A percentile compares a stretch with the other conserved stretches of the same genome.
Evolutionary conservation across 768 basidiomycete species (phyloP).

Genomic region (Boletus patriciae): DNA sequence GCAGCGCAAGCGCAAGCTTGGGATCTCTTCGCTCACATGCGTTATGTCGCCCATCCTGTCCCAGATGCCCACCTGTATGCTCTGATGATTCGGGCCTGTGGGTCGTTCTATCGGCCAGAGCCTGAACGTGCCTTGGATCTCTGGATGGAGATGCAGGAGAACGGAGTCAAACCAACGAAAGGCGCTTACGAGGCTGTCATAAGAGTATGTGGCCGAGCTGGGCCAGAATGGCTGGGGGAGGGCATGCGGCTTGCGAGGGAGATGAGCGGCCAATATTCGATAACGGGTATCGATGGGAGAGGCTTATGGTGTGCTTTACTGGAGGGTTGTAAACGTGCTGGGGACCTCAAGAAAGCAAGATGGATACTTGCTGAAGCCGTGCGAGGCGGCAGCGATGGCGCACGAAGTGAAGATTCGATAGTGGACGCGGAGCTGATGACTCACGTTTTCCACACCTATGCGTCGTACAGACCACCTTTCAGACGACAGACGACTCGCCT

Average conservation of each 20-base stretch:
- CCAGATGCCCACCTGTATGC: constrained; percentile 75
- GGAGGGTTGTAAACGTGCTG: constrained; percentile 84
- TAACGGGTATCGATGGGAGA: constrained; percentile 37
- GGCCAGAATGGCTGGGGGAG: constrained; percentile 70
- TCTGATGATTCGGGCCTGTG: constrained; percentile 87
- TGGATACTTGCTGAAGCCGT: constrained; percentile 90
- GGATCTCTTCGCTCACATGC: constrained; percentile 96
- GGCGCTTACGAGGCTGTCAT: constrained; percentile 82
- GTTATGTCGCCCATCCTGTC: constrained; percentile 85
- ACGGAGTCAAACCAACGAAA: constrained; percentile 57
- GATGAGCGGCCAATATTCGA: constrained; percentile 75
- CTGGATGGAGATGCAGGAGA: constrained; percentile 91
- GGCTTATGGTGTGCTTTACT: constrained; percentile 81
- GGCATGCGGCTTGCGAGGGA: constrained; percentile 81
- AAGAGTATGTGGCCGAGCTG: constrained; percentile 71
- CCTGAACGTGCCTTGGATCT: constrained; percentile 92
- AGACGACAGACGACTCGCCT: constrained; percentile 49
- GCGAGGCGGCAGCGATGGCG: constrained; percentile 20
- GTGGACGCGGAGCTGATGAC: constrained; percentile 72
- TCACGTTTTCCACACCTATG: constrained; percentile 86
- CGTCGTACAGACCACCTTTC: constrained; percentile 74
- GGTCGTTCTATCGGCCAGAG: constrained; percentile 58
- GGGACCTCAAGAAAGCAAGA: constrained; percentile 77
- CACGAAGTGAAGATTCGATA: constrained; percentile 31
- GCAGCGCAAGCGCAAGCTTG: constrained; percentile 76